A percentile compares a stretch with the other conserved stretches of the same genome.
Conservation (phyloP, 2,329 filamentous ascomycete genomes). For the Xylariaceae sp. region DNA sequence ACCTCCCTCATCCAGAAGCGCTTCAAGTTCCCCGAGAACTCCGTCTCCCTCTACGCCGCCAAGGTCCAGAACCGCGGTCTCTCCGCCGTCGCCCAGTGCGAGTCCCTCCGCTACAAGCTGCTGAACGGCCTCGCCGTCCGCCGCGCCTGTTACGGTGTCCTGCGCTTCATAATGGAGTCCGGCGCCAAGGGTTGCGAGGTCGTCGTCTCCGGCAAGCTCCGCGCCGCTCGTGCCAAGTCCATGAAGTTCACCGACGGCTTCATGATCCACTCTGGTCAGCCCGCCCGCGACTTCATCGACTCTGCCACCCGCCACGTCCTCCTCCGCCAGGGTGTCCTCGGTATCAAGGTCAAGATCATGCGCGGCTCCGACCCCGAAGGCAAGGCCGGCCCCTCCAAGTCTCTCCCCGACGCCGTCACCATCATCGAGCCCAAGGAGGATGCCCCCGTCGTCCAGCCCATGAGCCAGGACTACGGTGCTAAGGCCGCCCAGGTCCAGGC, state of each 20-base stretch:
- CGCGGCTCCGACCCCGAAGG: slow-evolving; percentile 98
- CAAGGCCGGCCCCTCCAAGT: slow-evolving; percentile 97
- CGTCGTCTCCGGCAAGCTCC: slow-evolving; percentile 97
- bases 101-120: slow-evolving; percentile 99
- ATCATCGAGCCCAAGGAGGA: slow-evolving; percentile 99
- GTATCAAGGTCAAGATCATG: slow-evolving; percentile 99
- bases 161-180: slow-evolving; percentile 99
- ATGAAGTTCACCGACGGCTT: slow-evolving; percentile 99
- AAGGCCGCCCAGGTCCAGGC: slow-evolving; percentile 70
- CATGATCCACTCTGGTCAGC: slow-evolving; percentile 99
- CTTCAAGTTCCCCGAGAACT: slow-evolving; percentile 99
- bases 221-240: slow-evolving; percentile 97
- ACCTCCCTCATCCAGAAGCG: slow-evolving; percentile 99
- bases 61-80: slow-evolving; percentile 99
- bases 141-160: slow-evolving; percentile 99
- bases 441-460: slow-evolving; percentile 87
- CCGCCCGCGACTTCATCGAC: slow-evolving; percentile 99
- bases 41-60: slow-evolving; percentile 98
- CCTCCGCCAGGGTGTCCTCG: slow-evolving; percentile 98
- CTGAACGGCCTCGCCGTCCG: slow-evolving; percentile 99
- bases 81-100: slow-evolving; percentile 99
- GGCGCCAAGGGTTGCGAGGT: slow-evolving; percentile 99
- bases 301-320: slow-evolving; percentile 97
- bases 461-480: slow-evolving; percentile 97
- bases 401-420: slow-evolving; percentile 95